Conservation (phyloP, 73 alveolate species). For the Vitrella brassicaformis region DNA sequence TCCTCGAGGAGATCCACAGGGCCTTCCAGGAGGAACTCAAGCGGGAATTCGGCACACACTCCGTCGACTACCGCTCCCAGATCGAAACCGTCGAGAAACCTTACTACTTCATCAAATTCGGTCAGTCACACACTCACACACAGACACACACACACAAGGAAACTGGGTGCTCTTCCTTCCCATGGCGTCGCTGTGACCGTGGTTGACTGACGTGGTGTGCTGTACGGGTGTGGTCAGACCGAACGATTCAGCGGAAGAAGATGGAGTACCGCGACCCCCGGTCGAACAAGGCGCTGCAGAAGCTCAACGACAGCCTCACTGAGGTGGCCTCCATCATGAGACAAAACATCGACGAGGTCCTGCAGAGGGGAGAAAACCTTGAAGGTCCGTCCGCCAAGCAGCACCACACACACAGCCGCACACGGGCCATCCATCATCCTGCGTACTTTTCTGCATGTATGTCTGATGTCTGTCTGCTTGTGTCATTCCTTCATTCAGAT, state of each 20-base stretch:
- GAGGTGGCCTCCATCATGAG: constrained; percentile 71
- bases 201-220: too few relatives aligned
- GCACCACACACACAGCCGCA: too few relatives aligned
- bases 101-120: constrained; percentile 65
- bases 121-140: constrained; percentile 1
- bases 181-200: too few relatives aligned
- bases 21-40: constrained; percentile 66
- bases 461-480: not conserved
- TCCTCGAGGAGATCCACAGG: constrained; percentile 52
- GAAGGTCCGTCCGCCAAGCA: not conserved
- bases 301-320: constrained; percentile 57
- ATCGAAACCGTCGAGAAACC: constrained; percentile 78
- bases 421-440: too few relatives aligned
- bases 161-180: not conserved
- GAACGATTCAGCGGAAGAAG: constrained; percentile 59
- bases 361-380: constrained; percentile 62
- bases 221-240: constrained; percentile 29
- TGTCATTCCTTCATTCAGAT: not conserved
- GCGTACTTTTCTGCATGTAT: not conserved
- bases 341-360: constrained; percentile 65
- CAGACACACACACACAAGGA: not conserved
- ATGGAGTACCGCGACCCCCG: constrained; percentile 51
- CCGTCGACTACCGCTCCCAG: constrained; percentile 63
- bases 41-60: constrained; percentile 68
- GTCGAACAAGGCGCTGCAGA: constrained; percentile 47